Evolutionary conservation across 352 stramenopile genomes (phyloP).

Genomic region (Phytophthora palmivora): DNA sequence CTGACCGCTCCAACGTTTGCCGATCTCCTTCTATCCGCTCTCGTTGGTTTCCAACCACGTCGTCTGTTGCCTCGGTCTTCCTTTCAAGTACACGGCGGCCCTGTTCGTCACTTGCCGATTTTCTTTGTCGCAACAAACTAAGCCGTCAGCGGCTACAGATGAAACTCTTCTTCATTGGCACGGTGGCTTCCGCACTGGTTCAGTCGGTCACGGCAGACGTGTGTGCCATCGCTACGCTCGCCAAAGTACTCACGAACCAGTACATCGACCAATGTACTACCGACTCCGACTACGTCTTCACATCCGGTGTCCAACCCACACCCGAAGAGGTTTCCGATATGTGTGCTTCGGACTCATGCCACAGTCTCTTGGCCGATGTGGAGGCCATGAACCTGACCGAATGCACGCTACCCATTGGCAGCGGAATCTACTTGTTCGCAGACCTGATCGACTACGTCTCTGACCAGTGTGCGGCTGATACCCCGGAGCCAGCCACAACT

Average conservation of each 20-base stretch:
- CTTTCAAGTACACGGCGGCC: too few relatives aligned
- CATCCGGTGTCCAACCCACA: slow-evolving; percentile 20
- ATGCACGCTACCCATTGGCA: slow-evolving; percentile 37
- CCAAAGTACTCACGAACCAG: slow-evolving; percentile 27
- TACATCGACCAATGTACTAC: slow-evolving; percentile 32
- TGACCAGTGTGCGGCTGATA: slow-evolving; percentile 19
- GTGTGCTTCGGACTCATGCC: slow-evolving; percentile 31
- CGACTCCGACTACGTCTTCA: slow-evolving; percentile 41
- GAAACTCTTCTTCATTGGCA: slow-evolving; percentile 27
- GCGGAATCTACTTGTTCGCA: slow-evolving; percentile 31
- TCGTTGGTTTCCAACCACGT: slow-evolving; percentile 7
- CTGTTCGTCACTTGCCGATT: slow-evolving; percentile 24
- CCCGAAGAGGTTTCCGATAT: slow-evolving; percentile 23
- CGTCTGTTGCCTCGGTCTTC: neutral
- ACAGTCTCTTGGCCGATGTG: slow-evolving; percentile 27
- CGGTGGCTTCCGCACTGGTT: slow-evolving; percentile 6
- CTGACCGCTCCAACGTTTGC: neutral
- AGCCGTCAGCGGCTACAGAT: slow-evolving; percentile 23
- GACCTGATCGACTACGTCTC: slow-evolving; percentile 39
- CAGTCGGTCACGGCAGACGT: slow-evolving; percentile 5
- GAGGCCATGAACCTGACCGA: slow-evolving; percentile 31
- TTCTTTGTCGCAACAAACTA: slow-evolving; percentile 13
- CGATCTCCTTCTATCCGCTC: neutral
- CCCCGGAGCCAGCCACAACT: slow-evolving; percentile 11
- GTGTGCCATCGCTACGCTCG: slow-evolving; percentile 24